Base-by-base conservation (phyloP, 1,284 basidiomycete species). In the Ganoderma leucocontextum region DNA sequence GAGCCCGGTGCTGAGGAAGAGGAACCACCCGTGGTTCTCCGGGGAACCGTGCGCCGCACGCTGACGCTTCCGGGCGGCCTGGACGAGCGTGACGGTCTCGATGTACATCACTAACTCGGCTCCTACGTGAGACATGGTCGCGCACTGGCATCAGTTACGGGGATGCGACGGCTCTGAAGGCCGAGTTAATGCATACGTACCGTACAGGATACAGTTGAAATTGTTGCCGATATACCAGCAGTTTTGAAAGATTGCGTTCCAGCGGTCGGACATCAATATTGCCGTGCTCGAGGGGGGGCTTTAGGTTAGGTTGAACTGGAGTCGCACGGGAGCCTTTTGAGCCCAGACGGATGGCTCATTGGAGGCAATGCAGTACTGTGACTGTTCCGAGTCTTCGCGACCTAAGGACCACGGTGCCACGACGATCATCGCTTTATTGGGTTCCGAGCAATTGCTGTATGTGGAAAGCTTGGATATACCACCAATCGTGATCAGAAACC, bases 31-130 rank as follows among this genome's bases (percentile, higher is more conserved):
- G 59, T 68, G 63, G 62, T 53, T 52, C 17, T 22, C 39, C 58
- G 57, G 25, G 19, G 47, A 1, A 49, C n/a, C 36, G 62, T 17
- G 12, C 35, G 35, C 36, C 19, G 19, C 35, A 9, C 12, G 47
- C n/a, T 22, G n/a, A 9, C 47, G 6, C 47, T 49, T 49, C n/a
- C 47, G 7, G 8, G 47, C n/a, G 2, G 55, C 36, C 38, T 61
- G 52, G 39, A 71, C 64, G 39, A 65, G 22, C 60, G 39, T 35
- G 47, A 70, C 42, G 39, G 63, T 70, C 35, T 36, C 29, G 44
- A 62, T 63, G 59, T 70, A 72, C 41, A 72, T 60, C 64, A 70
- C 61, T 13, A 72, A 62, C 62, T 68, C 71, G 22, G 68, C 41
- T 33, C 66, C 66, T 70, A 41, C 10, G 15, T 33, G n/a, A 1